A percentile compares a stretch with the other conserved stretches of the same genome.
Evolutionary conservation across 495 filamentous ascomycete genomes (phyloP).

Genomic region (Apiosordaria backusii): DNA sequence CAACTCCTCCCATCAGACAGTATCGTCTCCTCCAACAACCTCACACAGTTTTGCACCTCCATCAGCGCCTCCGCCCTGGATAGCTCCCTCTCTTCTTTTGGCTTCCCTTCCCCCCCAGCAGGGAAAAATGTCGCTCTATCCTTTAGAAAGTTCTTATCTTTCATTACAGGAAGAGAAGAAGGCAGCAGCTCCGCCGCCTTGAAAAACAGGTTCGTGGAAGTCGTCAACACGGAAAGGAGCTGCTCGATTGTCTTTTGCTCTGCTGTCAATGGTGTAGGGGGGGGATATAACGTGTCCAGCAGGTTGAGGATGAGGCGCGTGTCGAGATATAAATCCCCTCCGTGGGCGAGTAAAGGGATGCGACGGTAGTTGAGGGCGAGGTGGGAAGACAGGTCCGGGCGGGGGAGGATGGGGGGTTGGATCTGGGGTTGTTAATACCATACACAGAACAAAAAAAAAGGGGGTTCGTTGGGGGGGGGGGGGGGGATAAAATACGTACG

Average conservation of each 20-base stretch:
- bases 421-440: conserved; percentile 28
- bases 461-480: background rate
- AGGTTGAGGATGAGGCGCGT: conserved; percentile 57
- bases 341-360: conserved; percentile 60
- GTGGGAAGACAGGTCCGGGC: conserved; percentile 49
- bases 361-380: conserved; percentile 61
- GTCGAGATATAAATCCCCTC: conserved; percentile 55
- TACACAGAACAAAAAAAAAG: background rate
- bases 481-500: conserved; percentile 28
- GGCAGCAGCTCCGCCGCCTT: conserved; percentile 47
- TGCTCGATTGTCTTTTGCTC: conserved; percentile 12
- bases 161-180: conserved; percentile 43
- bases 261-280: conserved; percentile 5
- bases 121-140: conserved; percentile 51
- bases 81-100: background rate
- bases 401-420: conserved; percentile 58
- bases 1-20: conserved; percentile 57
- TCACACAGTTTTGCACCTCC: conserved; percentile 41
- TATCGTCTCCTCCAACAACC: conserved; percentile 50
- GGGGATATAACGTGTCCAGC: conserved; percentile 31
- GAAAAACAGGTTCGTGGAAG: conserved; percentile 49
- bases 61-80: conserved; percentile 44
- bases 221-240: conserved; percentile 25
- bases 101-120: background rate
- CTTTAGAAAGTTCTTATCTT: conserved; percentile 47